Base-by-base conservation (phyloP, 106 monocot genomes). In the Chionographis japonica region DNA sequence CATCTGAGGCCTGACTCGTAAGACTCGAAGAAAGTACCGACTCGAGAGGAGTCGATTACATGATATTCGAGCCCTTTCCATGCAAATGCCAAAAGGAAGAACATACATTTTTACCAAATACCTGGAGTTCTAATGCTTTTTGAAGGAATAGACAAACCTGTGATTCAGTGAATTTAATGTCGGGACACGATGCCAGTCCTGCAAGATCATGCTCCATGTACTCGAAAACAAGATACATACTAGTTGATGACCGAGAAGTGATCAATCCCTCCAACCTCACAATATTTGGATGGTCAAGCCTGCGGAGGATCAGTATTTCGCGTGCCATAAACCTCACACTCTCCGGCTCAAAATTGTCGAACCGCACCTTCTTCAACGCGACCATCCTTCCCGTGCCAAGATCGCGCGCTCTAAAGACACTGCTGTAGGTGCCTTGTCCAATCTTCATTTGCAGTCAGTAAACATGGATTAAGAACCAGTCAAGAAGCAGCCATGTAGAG, bases 171-270 rank as follows among this genome's bases (percentile, higher is more conserved):
- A 94, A 85, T 60, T 67, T 75, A 77, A 88, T 80, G 36, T 83
- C 76, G 41, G 94, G 90, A 72, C 56, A 71, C 58, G 87, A 83
- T 52, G 82, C 68, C 36, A 94, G 63, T 43, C 94, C 94, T 40
- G 94, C 79, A 75, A 94, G 83, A 79, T 94, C 94, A 83, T 94
- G 94, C 66, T 94, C 90, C 87, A 90, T 85, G 51, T 94, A 94
- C 64, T 94, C 90, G 56, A 94, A 94, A 12, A 94, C 94, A 46
- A 94, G 87, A 72, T 94, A 90, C 40, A 94, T 72, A 73, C 80
- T 85, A 46, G 70, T 60, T 18, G 94, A 94, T 54, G 74, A 65
- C 4, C 75, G 69, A 69, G 90, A 91, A 68, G 94, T 77, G 56
- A 95, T 81, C 62, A 95, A 72, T 14, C 91, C 91, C 63, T 88